Evolutionary conservation across 2,329 filamentous ascomycete species (phyloP), one percentile per base, ranked within the genome.

Genomic region (Taxawa tesnikishii): DNA sequence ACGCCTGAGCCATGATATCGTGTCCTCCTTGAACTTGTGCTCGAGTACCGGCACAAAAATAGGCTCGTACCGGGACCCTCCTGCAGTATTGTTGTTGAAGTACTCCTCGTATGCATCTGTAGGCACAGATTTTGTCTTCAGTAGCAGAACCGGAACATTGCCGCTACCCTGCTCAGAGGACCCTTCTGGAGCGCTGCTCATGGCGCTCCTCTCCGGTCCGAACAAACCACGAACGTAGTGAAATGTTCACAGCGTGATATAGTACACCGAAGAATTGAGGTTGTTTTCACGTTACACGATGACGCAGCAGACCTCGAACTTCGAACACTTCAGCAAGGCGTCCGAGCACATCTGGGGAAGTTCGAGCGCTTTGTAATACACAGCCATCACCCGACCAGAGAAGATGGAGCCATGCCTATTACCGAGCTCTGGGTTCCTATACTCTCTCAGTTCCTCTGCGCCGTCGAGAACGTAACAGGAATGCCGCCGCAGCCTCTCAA

Each of bases 121-220:
- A 0, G 82, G 81, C 0, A 59, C 64, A 0, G 82, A 88, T 47
- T 70, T 78, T 3, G 83, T 88, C 56, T 90, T 90, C 33, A 90
- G 68, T 1, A 90, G 65, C 14, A 88, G 61, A 14, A 90, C 56
- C 2, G 80, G 77, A 15, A 51, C 50, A 29, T 54, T n/a, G n/a
- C n/a, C n/a, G n/a, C n/a, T n/a, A n/a, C n/a, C n/a, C n/a, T n/a
- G n/a, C n/a, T n/a, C n/a, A n/a, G n/a, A n/a, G n/a, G n/a, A n/a
- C n/a, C n/a, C n/a, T n/a, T n/a, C n/a, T n/a, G n/a, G n/a, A n/a
- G n/a, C n/a, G n/a, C n/a, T n/a, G n/a, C n/a, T n/a, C n/a, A n/a
- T n/a, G n/a, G n/a, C n/a, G n/a, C n/a, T n/a, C n/a, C n/a, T n/a
- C n/a, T n/a, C n/a, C n/a, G n/a, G n/a, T n/a, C n/a, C n/a, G n/a